These are phyloP conservation scores for Talaromyces amestolkiae DNA, from an alignment of 2,329 filamentous ascomycete genomes.

Conservation along the genomic window DNA sequence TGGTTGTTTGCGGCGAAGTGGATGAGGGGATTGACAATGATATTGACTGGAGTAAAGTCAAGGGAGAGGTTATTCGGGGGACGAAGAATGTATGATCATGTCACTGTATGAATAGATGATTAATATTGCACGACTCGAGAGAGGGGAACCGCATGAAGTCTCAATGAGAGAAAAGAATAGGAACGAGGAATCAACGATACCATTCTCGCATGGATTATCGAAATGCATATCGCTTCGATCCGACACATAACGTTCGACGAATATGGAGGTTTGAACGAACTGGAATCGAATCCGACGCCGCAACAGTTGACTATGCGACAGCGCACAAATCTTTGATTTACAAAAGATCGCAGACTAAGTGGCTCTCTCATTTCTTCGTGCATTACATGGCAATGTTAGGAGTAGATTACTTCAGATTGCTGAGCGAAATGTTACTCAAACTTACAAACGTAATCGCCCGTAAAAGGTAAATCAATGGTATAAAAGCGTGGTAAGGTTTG, in stretches of 20 bases:
- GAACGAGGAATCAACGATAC: neutral
- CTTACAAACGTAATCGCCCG: neutral
- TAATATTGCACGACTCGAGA: neutral
- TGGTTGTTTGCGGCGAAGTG: conserved; percentile 83
- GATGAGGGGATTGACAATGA: conserved; percentile 85
- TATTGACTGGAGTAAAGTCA: conserved; percentile 91
- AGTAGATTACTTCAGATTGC: neutral
- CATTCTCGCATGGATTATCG: neutral
- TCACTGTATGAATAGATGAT: neutral
- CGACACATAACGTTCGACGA: neutral
- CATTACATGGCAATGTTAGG: neutral
- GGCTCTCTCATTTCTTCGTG: neutral
- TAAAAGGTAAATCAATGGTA: neutral
- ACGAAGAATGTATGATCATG: conserved; percentile 68
- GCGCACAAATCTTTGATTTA: neutral
- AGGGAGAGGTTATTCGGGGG: conserved; percentile 75
- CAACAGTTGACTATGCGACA: neutral
- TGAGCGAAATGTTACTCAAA: neutral
- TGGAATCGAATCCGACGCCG: neutral
- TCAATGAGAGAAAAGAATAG: neutral
- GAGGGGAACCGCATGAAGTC: neutral
- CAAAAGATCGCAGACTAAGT: neutral
- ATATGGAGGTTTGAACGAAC: neutral
- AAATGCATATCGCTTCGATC: neutral
- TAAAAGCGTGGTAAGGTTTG: neutral